Base-by-base conservation (phyloP, 164 flowering plant genomes). In the Tinospora cordifolia region DNA sequence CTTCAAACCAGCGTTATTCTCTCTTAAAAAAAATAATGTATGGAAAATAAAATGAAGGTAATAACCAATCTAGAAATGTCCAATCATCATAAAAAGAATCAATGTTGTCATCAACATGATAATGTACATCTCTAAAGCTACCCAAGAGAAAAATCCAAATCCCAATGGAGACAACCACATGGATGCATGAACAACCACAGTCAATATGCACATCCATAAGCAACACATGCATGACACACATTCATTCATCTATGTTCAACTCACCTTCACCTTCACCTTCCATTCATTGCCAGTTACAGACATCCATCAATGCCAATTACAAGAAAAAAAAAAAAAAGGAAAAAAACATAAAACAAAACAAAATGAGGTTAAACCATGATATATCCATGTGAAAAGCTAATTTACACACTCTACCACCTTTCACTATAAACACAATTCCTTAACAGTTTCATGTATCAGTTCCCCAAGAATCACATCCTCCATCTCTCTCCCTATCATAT, bases 381-480 rank as follows among this genome's bases (percentile, higher is more conserved):
- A 54, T 8, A 30, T 54, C 22, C n/a, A n/a, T 54, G 21, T 19
- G 25, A 19, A 19, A 54, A 54, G 21, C 60, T 54, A 8, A 54
- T 70, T 65, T 70, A 62, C 71, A 68, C 15, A 36, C 24, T 17
- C 58, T 19, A 11, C 62, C 15, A 11, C 62, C 15, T 25, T 54
- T 40, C 0, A 30, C 2, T 15, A 69, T 60, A 60, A 40, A 62
- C 70, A 66, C 81, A 87, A 74, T 67, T 89, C 91, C 74, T 79
- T 77, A 51, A 86, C 74, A 49, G 76, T 74, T 77, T 90, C 97
- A 46, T 83, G 85, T 49, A 91, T 76, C 69, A 94, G 69, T 27
- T 89, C 93, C 36, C 75, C 78, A 9, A 85, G 75, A 47, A 94
- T 84, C 75, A 72, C 58, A 66, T 68, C 58, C 75, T 87, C 98